A percentile compares a stretch with the other conserved stretches of the same genome.
Conservation (phyloP, 2,329 filamentous ascomycete genomes). For the Elsinoe fawcettii region DNA sequence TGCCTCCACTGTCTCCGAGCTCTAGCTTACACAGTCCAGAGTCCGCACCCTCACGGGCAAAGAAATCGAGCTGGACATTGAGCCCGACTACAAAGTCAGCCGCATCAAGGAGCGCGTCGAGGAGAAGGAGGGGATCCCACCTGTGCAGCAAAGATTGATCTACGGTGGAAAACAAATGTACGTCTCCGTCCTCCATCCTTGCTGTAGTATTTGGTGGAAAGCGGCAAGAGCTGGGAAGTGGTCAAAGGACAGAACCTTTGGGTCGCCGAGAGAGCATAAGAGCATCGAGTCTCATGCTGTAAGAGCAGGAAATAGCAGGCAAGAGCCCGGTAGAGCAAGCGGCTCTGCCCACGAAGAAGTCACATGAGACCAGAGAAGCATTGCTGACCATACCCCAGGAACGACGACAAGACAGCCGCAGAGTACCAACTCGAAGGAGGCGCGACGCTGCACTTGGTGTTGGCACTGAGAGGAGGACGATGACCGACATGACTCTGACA, state of each 20-base stretch:
- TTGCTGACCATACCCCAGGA: slow-evolving; percentile 48
- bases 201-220: background rate
- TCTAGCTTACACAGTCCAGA: slow-evolving; percentile 42
- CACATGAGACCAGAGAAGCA: too few relatives aligned
- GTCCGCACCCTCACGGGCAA: slow-evolving; percentile 97
- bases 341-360: too few relatives aligned
- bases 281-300: too few relatives aligned
- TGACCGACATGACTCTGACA: too few relatives aligned
- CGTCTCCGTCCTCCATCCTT: background rate
- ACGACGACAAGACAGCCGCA: slow-evolving; percentile 84
- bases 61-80: slow-evolving; percentile 97
- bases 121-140: slow-evolving; percentile 97
- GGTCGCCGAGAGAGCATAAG: too few relatives aligned
- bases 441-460: slow-evolving; percentile 87
- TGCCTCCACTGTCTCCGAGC: background rate
- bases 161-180: slow-evolving; percentile 98
- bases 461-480: slow-evolving; percentile 79
- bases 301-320: too few relatives aligned
- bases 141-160: slow-evolving; percentile 91
- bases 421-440: slow-evolving; percentile 90
- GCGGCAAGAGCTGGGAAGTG: too few relatives aligned
- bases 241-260: too few relatives aligned
- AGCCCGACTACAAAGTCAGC: slow-evolving; percentile 85
- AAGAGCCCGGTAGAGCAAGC: too few relatives aligned
- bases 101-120: slow-evolving; percentile 99